Evolutionary conservation across 2,329 filamentous ascomycete species (phyloP).

Genomic region (Chrysosporium queenslandicum): DNA sequence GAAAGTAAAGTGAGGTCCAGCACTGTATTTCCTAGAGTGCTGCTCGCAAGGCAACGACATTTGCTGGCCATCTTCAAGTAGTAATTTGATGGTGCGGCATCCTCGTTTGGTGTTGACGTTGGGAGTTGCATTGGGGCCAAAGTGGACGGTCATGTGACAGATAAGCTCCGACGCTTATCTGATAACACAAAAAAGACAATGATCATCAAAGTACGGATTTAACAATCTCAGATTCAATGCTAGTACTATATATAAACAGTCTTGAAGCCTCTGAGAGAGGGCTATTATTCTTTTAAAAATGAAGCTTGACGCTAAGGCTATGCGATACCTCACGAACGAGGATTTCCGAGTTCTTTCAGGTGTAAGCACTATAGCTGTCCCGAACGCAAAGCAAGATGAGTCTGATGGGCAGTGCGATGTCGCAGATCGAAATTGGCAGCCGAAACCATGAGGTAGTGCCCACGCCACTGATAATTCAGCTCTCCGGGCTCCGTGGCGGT

Average conservation of each 20-base stretch:
- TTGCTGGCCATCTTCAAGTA: too few species aligned
- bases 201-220: too few species aligned
- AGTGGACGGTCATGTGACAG: neutral
- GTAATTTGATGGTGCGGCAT: too few species aligned
- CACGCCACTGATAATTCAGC: slow-evolving; percentile 73
- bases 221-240: too few species aligned
- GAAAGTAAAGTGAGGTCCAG: too few species aligned
- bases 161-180: neutral
- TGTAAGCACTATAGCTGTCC: slow-evolving; percentile 45
- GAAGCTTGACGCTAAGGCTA: slow-evolving; percentile 89
- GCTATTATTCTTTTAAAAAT: slow-evolving; percentile 41
- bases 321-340: slow-evolving; percentile 83
- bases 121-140: too few species aligned
- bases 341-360: slow-evolving; percentile 94
- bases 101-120: too few species aligned
- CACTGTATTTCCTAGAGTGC: too few species aligned
- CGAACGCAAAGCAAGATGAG: neutral
- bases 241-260: neutral
- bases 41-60: too few species aligned
- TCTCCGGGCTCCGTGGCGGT: slow-evolving; percentile 67
- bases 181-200: neutral
- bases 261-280: neutral
- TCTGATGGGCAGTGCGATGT: neutral
- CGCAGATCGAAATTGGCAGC: slow-evolving; percentile 79
- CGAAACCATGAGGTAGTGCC: slow-evolving; percentile 97